Evolutionary conservation across 2,329 filamentous ascomycete species (phyloP), one percentile per base, ranked within the genome.

Genomic region (Ophiostoma sp.): DNA sequence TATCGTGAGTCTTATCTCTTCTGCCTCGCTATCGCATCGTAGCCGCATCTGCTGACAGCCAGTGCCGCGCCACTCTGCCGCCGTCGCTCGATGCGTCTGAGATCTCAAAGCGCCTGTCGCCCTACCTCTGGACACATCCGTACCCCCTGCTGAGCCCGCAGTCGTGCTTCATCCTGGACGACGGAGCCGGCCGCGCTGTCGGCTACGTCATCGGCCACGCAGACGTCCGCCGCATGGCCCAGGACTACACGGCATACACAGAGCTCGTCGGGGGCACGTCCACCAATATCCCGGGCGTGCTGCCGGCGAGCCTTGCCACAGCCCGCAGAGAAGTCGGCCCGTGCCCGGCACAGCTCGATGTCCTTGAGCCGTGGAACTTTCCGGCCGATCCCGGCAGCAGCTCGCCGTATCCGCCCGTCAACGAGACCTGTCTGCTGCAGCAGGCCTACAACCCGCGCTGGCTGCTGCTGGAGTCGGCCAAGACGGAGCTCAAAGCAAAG

Each of bases 101-200:
- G 47, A 73, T 72, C 11, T 78, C 77, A 5, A 70, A 72, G 64
- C 75, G 75, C 18, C 76, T 82, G 42, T 77, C 80, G 14, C 81
- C 81, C 0, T 83, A 84, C 75, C 72, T 84, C 73, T 84, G 82
- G 82, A 82, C 81, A 8, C 81, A 83, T 73, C 81, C 79, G 49
- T 83, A 80, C 77, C 82, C 80, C 16, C 75, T 78, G 72, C 79
- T 83, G 69, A 81, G 76, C 8, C 81, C 81, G 0, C 55, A 71
- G 11, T 79, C 79, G 14, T 82, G 80, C 76, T 80, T 81, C 74
- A 78, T 84, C 11, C 78, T 84, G 14, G 82, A 83, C 74, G 79
- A 83, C 73, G 81, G 81, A 58, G 60, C 72, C 4, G 82, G 81
- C 3, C 71, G 64, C 7, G 79, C 77, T 0, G 81, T 83, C 45